Conservation (phyloP, 129 eudicot genomes). For the Mikania micrantha region DNA sequence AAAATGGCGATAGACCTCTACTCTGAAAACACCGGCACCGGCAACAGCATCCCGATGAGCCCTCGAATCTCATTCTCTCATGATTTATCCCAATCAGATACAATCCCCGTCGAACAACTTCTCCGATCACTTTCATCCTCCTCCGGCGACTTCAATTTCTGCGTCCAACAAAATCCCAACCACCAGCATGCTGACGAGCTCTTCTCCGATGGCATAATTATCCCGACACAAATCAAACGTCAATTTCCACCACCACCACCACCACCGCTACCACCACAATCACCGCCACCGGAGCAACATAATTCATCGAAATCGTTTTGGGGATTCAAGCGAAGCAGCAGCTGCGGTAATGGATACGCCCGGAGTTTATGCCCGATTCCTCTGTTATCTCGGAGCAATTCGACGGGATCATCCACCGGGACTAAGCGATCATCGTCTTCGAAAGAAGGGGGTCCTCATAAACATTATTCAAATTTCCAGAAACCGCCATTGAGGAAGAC, state of each 20-base stretch:
- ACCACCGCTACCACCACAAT: conserved; percentile 14
- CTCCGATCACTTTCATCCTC: conserved; percentile 41
- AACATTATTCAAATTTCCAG: conserved; percentile 31
- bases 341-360: conserved; percentile 70
- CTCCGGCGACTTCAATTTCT: conserved; percentile 67
- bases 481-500: conserved; percentile 77
- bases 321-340: conserved; percentile 70
- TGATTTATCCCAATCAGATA: conserved; percentile 56
- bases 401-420: conserved; percentile 62
- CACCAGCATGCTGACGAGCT: conserved; percentile 35
- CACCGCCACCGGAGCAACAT: conserved; percentile 13
- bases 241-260: background rate
- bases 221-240: conserved; percentile 20
- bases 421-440: conserved; percentile 37
- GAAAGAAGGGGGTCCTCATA: conserved; percentile 30
- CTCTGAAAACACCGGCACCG: conserved; percentile 45
- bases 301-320: conserved; percentile 53
- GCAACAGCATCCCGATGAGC: conserved; percentile 29
- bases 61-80: conserved; percentile 87
- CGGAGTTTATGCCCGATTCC: conserved; percentile 71
- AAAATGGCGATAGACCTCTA: conserved; percentile 60
- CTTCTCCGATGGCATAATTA: conserved; percentile 23
- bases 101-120: conserved; percentile 54
- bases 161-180: conserved; percentile 30
- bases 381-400: conserved; percentile 66